Evolutionary conservation across 768 basidiomycete species (phyloP), one percentile per base, ranked within the genome.

Genomic region (Suillus fuscotomentosus): DNA sequence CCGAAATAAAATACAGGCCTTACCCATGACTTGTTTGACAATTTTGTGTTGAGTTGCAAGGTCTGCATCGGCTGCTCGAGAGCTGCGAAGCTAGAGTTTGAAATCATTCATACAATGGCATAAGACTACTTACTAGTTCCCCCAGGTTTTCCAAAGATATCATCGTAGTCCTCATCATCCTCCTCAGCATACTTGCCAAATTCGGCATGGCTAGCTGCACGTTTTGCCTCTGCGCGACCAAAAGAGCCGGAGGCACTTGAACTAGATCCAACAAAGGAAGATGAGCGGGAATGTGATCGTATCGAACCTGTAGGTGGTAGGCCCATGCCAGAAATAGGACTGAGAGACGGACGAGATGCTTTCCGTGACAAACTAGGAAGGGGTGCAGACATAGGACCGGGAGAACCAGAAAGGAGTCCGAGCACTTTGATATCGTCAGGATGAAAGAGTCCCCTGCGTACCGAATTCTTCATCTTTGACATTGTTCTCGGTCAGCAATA

Each of bases 1-100:
- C 6, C 1, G 42, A 64, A 41, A 39, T 13, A 51, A 41, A 45
- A 20, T 13, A 59, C 14, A 42, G 50, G 10, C 67, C 81, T 43
- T 72, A 92, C 92, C 94, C 95, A 97, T 13, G 95, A 95, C 77
- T 88, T 90, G 74, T 91, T 95, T 27, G 96, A 95, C 54, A 96
- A 76, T 60, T 91, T 80, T 3, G 94, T 96, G 67, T 89, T 94
- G 63, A 98, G 82, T 73, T 95, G 91, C 53, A 98, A 75, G 0
- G 91, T 90, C 70, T 91, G 88, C 69, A 88, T 82, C 1, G 85
- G 80, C 41, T 86, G 87, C 56, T 88, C 90, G 2, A 75, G 70
- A 14, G 82, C 81, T 60, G 79, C 84, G 84, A 67, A 39, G 22
- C 66, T 41, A 63, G 53, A 50, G 57, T 24, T 14, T 20, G 38